phyloP scores from a whole-genome alignment of 257 asterid species.

The Anisodus tanguticus region DNA sequence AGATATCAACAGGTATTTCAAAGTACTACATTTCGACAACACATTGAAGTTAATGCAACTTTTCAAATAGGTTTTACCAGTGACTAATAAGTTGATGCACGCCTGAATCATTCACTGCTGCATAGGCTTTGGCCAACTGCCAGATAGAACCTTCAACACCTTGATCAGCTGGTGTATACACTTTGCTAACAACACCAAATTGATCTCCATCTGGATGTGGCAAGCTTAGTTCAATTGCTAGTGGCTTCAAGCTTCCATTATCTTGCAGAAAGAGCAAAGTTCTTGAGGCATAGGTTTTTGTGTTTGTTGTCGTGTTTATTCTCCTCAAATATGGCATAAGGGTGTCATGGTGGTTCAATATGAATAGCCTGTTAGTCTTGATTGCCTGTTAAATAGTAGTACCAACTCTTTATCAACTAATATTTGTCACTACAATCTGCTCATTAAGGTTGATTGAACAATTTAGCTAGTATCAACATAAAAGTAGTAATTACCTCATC shows the following conservation, averaged over 20 bases:
- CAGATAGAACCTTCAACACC: constrained; percentile 63
- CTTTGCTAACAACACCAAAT: constrained; percentile 58
- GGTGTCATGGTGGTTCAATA: constrained; percentile 70
- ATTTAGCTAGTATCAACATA: neutral
- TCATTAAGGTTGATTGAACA: neutral
- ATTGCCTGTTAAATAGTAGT: constrained; percentile 51
- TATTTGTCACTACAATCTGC: neutral
- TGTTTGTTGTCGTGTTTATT: constrained; percentile 53
- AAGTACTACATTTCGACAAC: neutral
- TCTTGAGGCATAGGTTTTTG: constrained; percentile 73
- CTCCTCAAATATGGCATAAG: constrained; percentile 66
- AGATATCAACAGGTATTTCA: neutral
- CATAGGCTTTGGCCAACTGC: constrained; percentile 88
- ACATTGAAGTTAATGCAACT: too few species aligned
- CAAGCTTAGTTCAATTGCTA: constrained; percentile 77
- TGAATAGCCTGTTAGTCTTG: constrained; percentile 50
- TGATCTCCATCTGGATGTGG: constrained; percentile 71
- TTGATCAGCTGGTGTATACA: constrained; percentile 62
- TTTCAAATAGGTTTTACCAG: constrained; percentile 54
- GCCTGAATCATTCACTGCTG: constrained; percentile 69
- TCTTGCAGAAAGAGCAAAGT: constrained; percentile 65
- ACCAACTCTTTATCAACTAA: neutral
- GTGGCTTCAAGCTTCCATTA: constrained; percentile 68
- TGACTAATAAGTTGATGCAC: constrained; percentile 74
- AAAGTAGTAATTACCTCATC: constrained; percentile 46